phyloP scores from a whole-genome alignment of 2,329 filamentous ascomycete species.

The Leptosphaerulina australis region DNA sequence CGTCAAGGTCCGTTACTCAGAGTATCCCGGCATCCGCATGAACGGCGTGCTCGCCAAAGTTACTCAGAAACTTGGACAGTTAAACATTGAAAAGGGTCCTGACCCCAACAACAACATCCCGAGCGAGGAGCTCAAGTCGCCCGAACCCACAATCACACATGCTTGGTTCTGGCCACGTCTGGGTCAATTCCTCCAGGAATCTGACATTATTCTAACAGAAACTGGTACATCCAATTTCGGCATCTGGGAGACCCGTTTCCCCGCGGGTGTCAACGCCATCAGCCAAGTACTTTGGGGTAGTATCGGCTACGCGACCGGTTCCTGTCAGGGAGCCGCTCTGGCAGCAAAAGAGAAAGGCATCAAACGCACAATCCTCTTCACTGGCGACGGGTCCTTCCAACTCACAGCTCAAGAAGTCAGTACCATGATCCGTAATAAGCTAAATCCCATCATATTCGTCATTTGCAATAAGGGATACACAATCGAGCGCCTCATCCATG shows the following conservation, averaged over 20 bases:
- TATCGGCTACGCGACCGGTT: constrained; percentile 69
- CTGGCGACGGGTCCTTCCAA: constrained; percentile 88
- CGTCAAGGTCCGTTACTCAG: constrained; percentile 75
- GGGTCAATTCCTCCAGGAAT: constrained; percentile 71
- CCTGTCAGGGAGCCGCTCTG: constrained; percentile 72
- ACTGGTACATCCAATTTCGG: constrained; percentile 90
- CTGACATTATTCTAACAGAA: constrained; percentile 83
- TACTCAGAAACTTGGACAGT: constrained; percentile 61
- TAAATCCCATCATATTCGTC: constrained; percentile 82
- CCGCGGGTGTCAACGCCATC: constrained; percentile 75
- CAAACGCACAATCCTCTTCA: constrained; percentile 77
- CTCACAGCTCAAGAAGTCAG: constrained; percentile 82
- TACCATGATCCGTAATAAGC: constrained; percentile 77
- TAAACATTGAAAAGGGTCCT: constrained; percentile 62
- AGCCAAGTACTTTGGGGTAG: constrained; percentile 77
- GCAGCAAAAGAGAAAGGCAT: constrained; percentile 69
- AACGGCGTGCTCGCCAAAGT: constrained; percentile 77
- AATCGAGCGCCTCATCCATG: constrained; percentile 87
- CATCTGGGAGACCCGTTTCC: constrained; percentile 84
- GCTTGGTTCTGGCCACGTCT: constrained; percentile 79
- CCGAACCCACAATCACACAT: constrained; percentile 64
- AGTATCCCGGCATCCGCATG: constrained; percentile 80
- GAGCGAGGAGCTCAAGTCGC: constrained; percentile 36
- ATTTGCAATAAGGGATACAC: constrained; percentile 90
- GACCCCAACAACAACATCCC: constrained; percentile 61